Conservation (phyloP, 306 rosid genomes). For the Lupinus albus region DNA sequence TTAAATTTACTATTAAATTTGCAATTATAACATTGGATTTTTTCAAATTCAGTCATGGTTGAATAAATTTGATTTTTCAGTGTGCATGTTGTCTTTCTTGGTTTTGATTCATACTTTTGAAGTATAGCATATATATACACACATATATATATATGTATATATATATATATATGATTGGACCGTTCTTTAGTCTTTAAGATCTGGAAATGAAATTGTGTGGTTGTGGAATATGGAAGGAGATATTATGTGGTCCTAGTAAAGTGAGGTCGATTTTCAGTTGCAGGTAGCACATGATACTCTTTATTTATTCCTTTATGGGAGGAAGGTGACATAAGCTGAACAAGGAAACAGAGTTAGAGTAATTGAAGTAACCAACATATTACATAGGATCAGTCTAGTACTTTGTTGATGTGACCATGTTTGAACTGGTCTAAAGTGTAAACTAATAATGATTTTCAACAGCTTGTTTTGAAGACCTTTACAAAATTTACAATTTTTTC, state of each 20-base stretch:
- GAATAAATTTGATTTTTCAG: conserved; percentile 21
- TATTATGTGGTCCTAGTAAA: conserved; percentile 48
- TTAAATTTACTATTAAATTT: conserved; percentile 45
- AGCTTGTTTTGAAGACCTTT: conserved; percentile 32
- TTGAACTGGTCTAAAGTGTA: conserved; percentile 35
- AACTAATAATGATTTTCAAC: conserved; percentile 27
- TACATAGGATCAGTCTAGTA: conserved; percentile 38
- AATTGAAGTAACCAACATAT: conserved; percentile 38
- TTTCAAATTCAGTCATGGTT: background rate
- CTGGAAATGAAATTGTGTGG: conserved; percentile 47
- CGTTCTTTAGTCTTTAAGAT: conserved; percentile 65
- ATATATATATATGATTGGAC: conserved; percentile 59
- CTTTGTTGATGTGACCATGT: conserved; percentile 48
- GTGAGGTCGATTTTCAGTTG: conserved; percentile 45
- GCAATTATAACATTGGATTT: background rate
- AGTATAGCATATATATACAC: no score
- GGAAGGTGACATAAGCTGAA: conserved; percentile 39
- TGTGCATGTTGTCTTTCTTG: conserved; percentile 17
- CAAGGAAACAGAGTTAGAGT: conserved; percentile 31
- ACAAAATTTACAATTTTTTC: conserved; percentile 21
- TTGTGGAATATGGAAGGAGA: background rate
- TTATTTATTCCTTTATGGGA: conserved; percentile 36
- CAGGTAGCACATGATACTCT: conserved; percentile 38
- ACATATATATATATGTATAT: no score
- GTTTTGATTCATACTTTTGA: no score